Evolutionary conservation across 257 asterid genomes (phyloP).

Genomic region (Capsicum chinense): DNA sequence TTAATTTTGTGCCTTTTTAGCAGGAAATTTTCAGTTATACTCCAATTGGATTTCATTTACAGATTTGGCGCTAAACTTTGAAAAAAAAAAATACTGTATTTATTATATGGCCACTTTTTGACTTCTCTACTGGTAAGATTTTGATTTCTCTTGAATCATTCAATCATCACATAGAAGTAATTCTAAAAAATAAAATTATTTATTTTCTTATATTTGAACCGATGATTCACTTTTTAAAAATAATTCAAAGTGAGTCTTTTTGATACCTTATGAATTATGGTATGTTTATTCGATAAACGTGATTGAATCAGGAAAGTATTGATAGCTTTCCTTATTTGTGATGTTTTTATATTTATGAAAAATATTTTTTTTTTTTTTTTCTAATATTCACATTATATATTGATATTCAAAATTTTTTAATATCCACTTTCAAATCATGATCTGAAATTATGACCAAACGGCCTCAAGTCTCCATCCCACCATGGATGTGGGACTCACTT

Average conservation of each 20-base stretch:
- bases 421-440: background rate
- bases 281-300: background rate
- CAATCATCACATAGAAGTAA: background rate
- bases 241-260: no score
- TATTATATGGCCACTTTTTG: background rate
- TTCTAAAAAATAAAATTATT: no score
- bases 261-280: background rate
- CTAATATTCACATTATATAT: no score
- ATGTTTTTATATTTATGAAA: background rate
- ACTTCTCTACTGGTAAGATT: background rate
- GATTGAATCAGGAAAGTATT: fast-evolving
- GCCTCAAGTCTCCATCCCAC: background rate
- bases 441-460: background rate
- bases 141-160: background rate
- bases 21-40: background rate
- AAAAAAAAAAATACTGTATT: background rate
- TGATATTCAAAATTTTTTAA: no score
- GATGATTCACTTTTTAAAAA: no score
- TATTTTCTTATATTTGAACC: no score
- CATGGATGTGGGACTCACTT: background rate
- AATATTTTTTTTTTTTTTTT: no score
- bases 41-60: conserved; percentile 28
- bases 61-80: background rate
- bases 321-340: background rate
- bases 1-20: background rate